Percentiles rank a stretch among this genome's conserved stretches.
These are phyloP conservation scores for Cornus florida DNA, from an alignment of 148 eudicot genomes.

Conservation along the genomic window DNA sequence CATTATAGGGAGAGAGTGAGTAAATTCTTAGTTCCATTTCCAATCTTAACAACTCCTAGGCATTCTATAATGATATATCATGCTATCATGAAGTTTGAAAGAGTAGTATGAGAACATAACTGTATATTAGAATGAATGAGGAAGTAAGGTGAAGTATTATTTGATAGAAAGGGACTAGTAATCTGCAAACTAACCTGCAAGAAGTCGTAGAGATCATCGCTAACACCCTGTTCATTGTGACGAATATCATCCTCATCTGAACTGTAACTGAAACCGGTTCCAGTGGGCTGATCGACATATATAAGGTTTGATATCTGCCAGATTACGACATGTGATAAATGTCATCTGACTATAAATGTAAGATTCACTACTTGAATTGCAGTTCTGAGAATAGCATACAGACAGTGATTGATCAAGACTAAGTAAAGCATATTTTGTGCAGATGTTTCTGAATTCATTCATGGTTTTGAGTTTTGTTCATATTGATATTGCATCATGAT, in stretches of 20 bases:
- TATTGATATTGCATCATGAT: too few relatives aligned
- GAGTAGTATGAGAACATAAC: too few relatives aligned
- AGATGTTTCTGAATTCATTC: too few relatives aligned
- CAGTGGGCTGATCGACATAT: conserved; percentile 77
- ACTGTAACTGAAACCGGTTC: conserved; percentile 82
- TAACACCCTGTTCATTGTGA: conserved; percentile 52
- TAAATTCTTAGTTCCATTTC: not conserved
- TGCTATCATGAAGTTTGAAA: not conserved
- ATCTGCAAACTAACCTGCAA: conserved; percentile 51
- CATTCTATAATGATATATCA: not conserved
- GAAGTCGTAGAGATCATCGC: conserved; percentile 79
- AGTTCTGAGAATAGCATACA: not conserved
- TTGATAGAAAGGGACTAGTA: too few relatives aligned
- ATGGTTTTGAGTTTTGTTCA: too few relatives aligned
- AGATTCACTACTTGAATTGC: not conserved
- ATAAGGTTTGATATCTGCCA: conserved; percentile 74
- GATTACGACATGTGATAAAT: not conserved
- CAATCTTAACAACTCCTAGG: not conserved
- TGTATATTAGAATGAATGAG: too few relatives aligned
- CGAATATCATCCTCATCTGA: conserved; percentile 53
- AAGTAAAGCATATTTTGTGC: too few relatives aligned
- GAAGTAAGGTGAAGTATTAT: too few relatives aligned
- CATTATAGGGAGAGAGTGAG: not conserved
- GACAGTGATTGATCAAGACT: too few relatives aligned
- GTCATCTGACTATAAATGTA: not conserved